Evolutionary conservation across 352 stramenopile species (phyloP), one percentile per base, ranked within the genome.

Genomic region (Thalassiosira mediterranea): DNA sequence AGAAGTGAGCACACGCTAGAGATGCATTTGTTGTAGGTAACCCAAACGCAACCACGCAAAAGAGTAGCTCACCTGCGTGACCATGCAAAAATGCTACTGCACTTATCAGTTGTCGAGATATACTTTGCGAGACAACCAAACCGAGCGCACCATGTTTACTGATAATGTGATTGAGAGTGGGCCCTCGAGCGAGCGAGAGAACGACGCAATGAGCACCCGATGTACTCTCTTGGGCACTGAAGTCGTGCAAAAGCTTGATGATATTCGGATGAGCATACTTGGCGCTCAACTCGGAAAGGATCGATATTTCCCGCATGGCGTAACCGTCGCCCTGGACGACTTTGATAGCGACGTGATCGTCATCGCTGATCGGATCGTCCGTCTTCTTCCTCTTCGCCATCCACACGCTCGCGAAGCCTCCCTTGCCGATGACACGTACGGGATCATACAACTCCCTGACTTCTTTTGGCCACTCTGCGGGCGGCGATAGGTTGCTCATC

Each of bases 211-310:
- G 48, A 2, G 57, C 32, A 26, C 32, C 15, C 37, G 37, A n/a
- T 13, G 32, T 56, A 23, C n/a, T 25, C 19, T 38, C n/a, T n/a
- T n/a, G n/a, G n/a, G n/a, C n/a, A n/a, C n/a, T n/a, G n/a, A 62
- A 67, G 13, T 66, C 11, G n/a, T 61, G 17, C 23, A 80, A 3
- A 8, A 84, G 52, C 2, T 53, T 40, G 54, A 93, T 81, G 19
- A 92, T 84, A 58, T 90, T 90, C 1, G 86, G 84, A 68, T 93
- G 88, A 21, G 67, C n/a, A n/a, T n/a, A n/a, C n/a, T n/a, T n/a
- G n/a, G n/a, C n/a, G n/a, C n/a, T n/a, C 1, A 92, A 40, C 67
- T 92, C 86, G 3, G 66, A 72, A 0, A 92, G 51, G 48, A 91
- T 88, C 3, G 69, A 59, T 56, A 90, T 79, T 59, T 92, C 86